Percentiles rank a stretch among this genome's conserved stretches.
Conservation (phyloP, 352 stramenopile genomes). For the Globisporangium uncinulatum region DNA sequence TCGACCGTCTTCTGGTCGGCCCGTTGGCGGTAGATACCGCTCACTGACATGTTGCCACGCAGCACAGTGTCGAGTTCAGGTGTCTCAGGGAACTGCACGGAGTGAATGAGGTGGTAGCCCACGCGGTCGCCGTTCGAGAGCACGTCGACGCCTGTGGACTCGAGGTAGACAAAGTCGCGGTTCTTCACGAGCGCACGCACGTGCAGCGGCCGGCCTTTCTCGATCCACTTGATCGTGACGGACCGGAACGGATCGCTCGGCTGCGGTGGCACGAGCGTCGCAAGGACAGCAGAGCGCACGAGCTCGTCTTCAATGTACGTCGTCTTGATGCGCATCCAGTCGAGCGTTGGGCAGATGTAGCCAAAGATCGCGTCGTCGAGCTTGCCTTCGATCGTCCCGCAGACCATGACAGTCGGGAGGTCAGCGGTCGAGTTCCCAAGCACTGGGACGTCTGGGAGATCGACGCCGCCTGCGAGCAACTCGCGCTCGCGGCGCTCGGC, state of each 20-base stretch:
- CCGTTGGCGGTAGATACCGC: constrained; percentile 42
- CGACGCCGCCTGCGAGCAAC: not conserved
- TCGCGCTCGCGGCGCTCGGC: constrained; percentile 2
- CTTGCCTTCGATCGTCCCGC: constrained; percentile 13
- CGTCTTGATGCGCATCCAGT: constrained; percentile 46
- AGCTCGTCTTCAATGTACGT: constrained; percentile 49
- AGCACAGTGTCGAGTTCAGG: constrained; percentile 24
- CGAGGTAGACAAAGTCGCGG: constrained; percentile 57
- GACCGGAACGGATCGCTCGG: constrained; percentile 38
- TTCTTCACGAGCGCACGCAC: constrained; percentile 40
- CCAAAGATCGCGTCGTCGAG: constrained; percentile 17
- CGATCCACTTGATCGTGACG: constrained; percentile 47
- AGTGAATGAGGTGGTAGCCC: constrained; percentile 64
- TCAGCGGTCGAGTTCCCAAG: not conserved
- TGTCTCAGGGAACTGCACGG: constrained; percentile 46
- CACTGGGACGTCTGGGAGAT: constrained; percentile 1
- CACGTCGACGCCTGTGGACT: constrained; percentile 37
- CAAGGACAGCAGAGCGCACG: constrained; percentile 40
- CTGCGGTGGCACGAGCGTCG: constrained; percentile 27
- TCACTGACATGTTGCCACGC: constrained; percentile 50
- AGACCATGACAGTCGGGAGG: constrained; percentile 8
- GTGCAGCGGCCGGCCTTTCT: constrained; percentile 35
- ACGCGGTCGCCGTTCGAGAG: constrained; percentile 38
- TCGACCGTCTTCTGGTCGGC: constrained; percentile 37
- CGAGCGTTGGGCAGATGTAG: constrained; percentile 19